Evolutionary conservation across 2,329 filamentous ascomycete genomes (phyloP).

Genomic region (Drechslerella coelobrocha): DNA sequence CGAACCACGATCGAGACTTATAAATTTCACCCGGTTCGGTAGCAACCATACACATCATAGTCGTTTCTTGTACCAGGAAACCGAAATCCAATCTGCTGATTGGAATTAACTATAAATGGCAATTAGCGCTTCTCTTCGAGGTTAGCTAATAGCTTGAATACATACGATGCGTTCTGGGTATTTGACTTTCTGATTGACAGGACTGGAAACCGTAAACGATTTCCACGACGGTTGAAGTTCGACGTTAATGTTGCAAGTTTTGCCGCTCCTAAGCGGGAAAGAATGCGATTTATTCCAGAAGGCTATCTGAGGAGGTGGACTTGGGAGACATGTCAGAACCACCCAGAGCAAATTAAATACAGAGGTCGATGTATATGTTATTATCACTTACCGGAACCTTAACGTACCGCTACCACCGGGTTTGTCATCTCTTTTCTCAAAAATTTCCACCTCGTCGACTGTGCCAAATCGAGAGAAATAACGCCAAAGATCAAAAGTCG

Average conservation of each 20-base stretch:
- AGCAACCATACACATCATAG: conserved; percentile 68
- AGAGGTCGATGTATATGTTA: background rate
- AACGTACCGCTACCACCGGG: background rate
- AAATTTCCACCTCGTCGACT: conserved; percentile 27
- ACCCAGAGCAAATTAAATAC: background rate
- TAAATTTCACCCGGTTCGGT: conserved; percentile 52
- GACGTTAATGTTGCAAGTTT: conserved; percentile 53
- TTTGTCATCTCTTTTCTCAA: conserved; percentile 2
- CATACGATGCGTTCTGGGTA: conserved; percentile 50
- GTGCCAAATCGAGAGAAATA: conserved; percentile 8
- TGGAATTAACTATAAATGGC: conserved; percentile 58
- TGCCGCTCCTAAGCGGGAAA: background rate
- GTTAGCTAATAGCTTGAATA: background rate
- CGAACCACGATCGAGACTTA: conserved; percentile 51
- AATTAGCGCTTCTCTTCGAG: background rate
- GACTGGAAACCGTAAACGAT: conserved; percentile 49
- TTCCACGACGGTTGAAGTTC: conserved; percentile 51
- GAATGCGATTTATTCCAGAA: conserved; percentile 62
- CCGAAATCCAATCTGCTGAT: conserved; percentile 68
- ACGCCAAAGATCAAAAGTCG: conserved; percentile 19
- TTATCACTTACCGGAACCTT: conserved; percentile 30
- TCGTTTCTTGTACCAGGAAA: conserved; percentile 63
- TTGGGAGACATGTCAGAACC: conserved; percentile 33
- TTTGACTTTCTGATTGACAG: conserved; percentile 55
- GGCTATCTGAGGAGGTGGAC: conserved; percentile 63